A percentile compares a stretch with the other conserved stretches of the same genome.
phyloP scores from a whole-genome alignment of 306 rosid species.

The Cicer yamashitae region DNA sequence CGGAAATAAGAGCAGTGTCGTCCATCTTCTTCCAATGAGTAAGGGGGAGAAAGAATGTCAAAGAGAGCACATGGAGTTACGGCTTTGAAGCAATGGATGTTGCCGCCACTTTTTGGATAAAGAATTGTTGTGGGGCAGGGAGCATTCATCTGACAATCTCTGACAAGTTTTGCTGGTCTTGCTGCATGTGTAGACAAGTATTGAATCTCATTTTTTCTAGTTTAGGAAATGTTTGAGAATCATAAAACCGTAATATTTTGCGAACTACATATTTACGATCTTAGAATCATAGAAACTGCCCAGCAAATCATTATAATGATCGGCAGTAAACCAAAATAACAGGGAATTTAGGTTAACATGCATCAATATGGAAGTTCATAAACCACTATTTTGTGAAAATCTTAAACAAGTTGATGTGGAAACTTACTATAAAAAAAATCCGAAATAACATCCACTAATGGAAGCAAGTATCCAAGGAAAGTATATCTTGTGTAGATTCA shows the following conservation, averaged over 20 bases:
- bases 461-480: conserved; percentile 12
- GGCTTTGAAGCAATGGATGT: conserved; percentile 56
- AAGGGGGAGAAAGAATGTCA: conserved; percentile 57
- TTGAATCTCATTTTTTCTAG: conserved; percentile 9
- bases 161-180: conserved; percentile 50
- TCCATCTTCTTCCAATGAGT: conserved; percentile 48
- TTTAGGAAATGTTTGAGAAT: conserved; percentile 19
- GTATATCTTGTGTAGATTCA: neutral
- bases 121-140: conserved; percentile 51
- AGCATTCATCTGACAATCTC: conserved; percentile 54
- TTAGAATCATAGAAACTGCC: neutral
- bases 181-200: conserved; percentile 38
- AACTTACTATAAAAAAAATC: neutral
- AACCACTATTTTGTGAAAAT: conserved; percentile 9
- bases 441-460: conserved; percentile 14
- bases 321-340: neutral
- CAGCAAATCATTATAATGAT: conserved; percentile 15
- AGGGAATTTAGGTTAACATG: conserved; percentile 8
- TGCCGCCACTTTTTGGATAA: conserved; percentile 55
- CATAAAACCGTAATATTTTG: neutral
- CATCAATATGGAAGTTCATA: conserved; percentile 27
- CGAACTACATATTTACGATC: conserved; percentile 13
- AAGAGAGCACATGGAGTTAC: conserved; percentile 56
- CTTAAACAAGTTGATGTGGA: neutral
- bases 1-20: conserved; percentile 54